Evolutionary conservation across 805 yeast species (phyloP).

Genomic region (Ogataea glucozyma): DNA sequence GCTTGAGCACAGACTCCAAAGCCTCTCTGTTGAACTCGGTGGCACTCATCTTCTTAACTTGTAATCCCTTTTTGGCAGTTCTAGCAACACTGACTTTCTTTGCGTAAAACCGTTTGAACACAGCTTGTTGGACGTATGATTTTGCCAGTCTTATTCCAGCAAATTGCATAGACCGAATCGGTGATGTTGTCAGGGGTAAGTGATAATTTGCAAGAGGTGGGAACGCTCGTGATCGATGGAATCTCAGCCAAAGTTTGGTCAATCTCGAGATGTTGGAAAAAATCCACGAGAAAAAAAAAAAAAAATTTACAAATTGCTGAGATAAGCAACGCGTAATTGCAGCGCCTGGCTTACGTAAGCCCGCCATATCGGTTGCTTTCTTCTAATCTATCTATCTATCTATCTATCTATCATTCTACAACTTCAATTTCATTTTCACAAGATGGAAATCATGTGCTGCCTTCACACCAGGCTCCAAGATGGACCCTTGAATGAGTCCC

Average conservation of each 20-base stretch:
- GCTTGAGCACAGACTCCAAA: conserved; percentile 86
- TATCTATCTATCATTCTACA: no score
- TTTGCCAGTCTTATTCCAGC: conserved; percentile 8
- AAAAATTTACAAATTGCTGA: no score
- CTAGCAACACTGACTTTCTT: conserved; percentile 18
- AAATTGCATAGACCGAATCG: conserved; percentile 9
- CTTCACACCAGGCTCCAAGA: conserved; percentile 40
- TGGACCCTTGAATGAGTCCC: conserved; percentile 17
- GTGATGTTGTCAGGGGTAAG: no score
- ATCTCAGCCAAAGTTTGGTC: no score
- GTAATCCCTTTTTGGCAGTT: conserved; percentile 16
- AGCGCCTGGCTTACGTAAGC: no score
- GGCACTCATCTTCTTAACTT: conserved; percentile 24
- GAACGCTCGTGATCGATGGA: no score
- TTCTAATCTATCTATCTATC: no score
- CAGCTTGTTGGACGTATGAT: neutral
- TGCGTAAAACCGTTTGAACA: conserved; percentile 7
- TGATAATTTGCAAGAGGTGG: no score
- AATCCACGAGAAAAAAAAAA: no score
- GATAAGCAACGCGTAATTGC: no score
- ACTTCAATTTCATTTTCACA: conserved; percentile 33
- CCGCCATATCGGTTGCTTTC: no score
- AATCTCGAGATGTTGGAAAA: no score
- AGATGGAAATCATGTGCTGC: conserved; percentile 44
- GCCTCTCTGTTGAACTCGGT: conserved; percentile 75